A percentile compares a stretch with the other conserved stretches of the same genome.
These are phyloP conservation scores for Camelina neglecta DNA, from an alignment of 345 rosid species.

Conservation along the genomic window DNA sequence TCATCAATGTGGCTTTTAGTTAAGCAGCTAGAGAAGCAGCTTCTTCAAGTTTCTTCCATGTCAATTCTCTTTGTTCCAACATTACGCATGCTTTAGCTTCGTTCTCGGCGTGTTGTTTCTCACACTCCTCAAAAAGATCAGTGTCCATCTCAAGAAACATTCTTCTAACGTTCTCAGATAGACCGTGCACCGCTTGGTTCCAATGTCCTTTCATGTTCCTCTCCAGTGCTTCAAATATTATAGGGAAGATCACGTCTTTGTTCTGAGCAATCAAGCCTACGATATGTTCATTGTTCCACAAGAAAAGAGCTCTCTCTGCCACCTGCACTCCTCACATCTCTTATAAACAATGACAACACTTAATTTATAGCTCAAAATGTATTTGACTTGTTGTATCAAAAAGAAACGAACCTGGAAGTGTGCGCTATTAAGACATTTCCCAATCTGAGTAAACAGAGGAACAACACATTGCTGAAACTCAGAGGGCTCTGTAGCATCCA, in stretches of 20 bases:
- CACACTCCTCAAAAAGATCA: constrained; percentile 50
- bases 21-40: constrained; percentile 47
- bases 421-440: constrained; percentile 53
- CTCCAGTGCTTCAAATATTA: constrained; percentile 63
- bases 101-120: constrained; percentile 44
- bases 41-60: constrained; percentile 56
- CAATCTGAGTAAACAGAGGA: constrained; percentile 56
- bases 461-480: constrained; percentile 53
- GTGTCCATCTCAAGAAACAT: constrained; percentile 55
- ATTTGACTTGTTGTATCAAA: not conserved
- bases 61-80: constrained; percentile 49
- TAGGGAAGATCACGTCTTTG: constrained; percentile 56
- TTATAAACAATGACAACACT: constrained; percentile 28
- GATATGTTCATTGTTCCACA: constrained; percentile 72
- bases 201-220: constrained; percentile 62
- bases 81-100: constrained; percentile 46
- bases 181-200: constrained; percentile 62
- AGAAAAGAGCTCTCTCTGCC: constrained; percentile 67
- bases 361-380: not conserved
- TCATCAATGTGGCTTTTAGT: constrained; percentile 18
- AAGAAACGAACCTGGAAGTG: constrained; percentile 51
- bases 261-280: constrained; percentile 57
- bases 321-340: constrained; percentile 50
- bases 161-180: constrained; percentile 59
- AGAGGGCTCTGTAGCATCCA: constrained; percentile 45